Evolutionary conservation across 2,329 filamentous ascomycete genomes (phyloP), one percentile per base, ranked within the genome.

Genomic region (Phialophora expanda): DNA sequence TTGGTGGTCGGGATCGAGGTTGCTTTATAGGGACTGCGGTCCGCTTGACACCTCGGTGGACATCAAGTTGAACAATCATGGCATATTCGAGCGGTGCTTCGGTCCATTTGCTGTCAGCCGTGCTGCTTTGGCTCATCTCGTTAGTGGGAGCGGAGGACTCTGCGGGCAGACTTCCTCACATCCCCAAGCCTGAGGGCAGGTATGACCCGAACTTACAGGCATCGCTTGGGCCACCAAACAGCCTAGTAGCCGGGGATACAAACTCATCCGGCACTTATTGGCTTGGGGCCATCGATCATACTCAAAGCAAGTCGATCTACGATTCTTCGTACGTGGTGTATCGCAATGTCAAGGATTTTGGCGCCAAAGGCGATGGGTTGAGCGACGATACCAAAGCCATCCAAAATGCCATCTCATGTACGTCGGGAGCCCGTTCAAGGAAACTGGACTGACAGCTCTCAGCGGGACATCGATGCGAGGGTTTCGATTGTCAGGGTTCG

Each of bases 281-380:
- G 44, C 44, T 48, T 9, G 44, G 44, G 6, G 17, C 20, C 17
- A 22, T 48, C 20, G 20, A 48, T 48, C 44, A 48, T 20, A n/a
- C 17, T 48, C 44, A 20, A 9, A 48, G 44, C 44, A 48, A 48
- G 44, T 48, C 44, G 44, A 48, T 48, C 44, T 48, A 48, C 17
- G 44, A 48, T 22, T 48, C 44, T 20, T 48, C 44, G 6, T 48
- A 48, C 44, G 44, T 48, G 44, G 53, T 56, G 17, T 56, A 30
- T 34, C 53, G 53, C 26, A 56, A 56, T 12, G 53, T 56, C 28
- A 56, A 56, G 20, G 53, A 56, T 17, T 56, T 26, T 34, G 53
- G 53, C 30, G 53, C 53, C 14, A 56, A 56, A 34, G 53, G 53
- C 17, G 53, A 56, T 34, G 53, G 53, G 14, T 5, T 22, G 14